Evolutionary conservation across 495 filamentous ascomycete genomes (phyloP), one percentile per base, ranked within the genome.

Genomic region (Tuber calosporum): DNA sequence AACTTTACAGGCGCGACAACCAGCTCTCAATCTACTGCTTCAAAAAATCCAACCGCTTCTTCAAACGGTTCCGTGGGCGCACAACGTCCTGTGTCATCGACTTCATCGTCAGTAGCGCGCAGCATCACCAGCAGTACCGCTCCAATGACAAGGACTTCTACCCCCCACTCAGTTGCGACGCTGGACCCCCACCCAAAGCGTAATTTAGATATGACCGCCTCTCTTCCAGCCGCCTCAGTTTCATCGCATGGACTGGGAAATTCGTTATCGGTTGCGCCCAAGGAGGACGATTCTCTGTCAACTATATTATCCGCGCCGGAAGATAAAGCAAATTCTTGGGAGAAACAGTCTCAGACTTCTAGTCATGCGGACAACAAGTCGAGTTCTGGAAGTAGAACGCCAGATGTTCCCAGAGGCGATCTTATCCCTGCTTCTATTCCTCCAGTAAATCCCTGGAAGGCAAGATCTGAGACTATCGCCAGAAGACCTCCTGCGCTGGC

Each of bases 351-450:
- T 20, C 89, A 91, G 73, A 75, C 81, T 36, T 89, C 89, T 36
- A 84, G 77, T 36, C 78, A 75, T 37, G 77, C 78, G 48, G 78
- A 73, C 11, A 78, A 78, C 68, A 78, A 77, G 45, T 78, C 76
- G 4, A 78, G 76, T 15, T 62, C 75, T 48, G 76, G 83, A 87
- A 70, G 83, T 84, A 39, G 86, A 85, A 39, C 82, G 85, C 68
- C 87, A 87, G 71, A 88, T 88, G 73, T 85, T 89, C 77, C 68
- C 15, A 77, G 71, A 36, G 66, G 41, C 19, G 76, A 69, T 48
- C 85, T 97, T 62, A 90, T 91, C 75, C 92, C 93, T 68, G 94
- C 94, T 68, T 90, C 92, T 42, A 83, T 89, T 58, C 94, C 95
- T 7, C 79, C 87, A 1, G 91, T 97, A 68, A 99, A 99, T 82